These are phyloP conservation scores for Lasiodiplodia hormozganensis DNA, from an alignment of 2,329 filamentous ascomycete genomes.

Conservation along the genomic window DNA sequence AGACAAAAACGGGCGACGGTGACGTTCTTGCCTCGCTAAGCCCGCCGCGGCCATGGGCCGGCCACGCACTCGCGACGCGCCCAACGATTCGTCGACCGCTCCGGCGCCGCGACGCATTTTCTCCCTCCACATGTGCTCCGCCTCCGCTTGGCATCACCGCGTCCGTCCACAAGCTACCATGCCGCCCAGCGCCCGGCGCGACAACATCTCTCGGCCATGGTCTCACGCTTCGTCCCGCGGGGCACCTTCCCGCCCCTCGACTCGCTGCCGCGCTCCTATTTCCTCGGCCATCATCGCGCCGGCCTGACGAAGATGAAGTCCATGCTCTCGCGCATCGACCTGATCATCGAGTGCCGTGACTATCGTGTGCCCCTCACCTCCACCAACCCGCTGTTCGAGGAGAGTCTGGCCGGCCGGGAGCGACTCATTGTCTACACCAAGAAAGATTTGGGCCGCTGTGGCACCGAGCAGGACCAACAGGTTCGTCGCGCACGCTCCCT, in stretches of 20 bases:
- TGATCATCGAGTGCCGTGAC: constrained; percentile 94
- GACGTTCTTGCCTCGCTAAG: constrained; percentile 11
- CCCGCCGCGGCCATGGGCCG: not conserved
- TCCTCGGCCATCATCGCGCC: constrained; percentile 87
- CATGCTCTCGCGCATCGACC: constrained; percentile 78
- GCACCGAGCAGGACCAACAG: constrained; percentile 36
- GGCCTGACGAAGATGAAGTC: constrained; percentile 84
- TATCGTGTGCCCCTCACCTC: constrained; percentile 88
- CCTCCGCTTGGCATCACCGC: constrained; percentile 6
- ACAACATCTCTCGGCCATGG: constrained; percentile 33
- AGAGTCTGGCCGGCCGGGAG: constrained; percentile 72
- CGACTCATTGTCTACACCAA: constrained; percentile 93
- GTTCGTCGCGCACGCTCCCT: not conserved
- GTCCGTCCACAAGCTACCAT: constrained; percentile 5
- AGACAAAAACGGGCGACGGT: not conserved
- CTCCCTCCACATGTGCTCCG: not conserved
- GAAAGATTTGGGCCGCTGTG: constrained; percentile 70
- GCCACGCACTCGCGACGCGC: not conserved
- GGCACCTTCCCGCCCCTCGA: constrained; percentile 73
- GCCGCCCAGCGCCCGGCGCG: not conserved
- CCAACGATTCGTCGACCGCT: not conserved
- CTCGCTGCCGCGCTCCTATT: constrained; percentile 88
- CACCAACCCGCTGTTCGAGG: constrained; percentile 88
- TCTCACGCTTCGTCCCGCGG: constrained; percentile 73
- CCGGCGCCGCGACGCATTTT: not conserved